Evolutionary conservation across 345 rosid species (phyloP).

Genomic region (Acer campestre): DNA sequence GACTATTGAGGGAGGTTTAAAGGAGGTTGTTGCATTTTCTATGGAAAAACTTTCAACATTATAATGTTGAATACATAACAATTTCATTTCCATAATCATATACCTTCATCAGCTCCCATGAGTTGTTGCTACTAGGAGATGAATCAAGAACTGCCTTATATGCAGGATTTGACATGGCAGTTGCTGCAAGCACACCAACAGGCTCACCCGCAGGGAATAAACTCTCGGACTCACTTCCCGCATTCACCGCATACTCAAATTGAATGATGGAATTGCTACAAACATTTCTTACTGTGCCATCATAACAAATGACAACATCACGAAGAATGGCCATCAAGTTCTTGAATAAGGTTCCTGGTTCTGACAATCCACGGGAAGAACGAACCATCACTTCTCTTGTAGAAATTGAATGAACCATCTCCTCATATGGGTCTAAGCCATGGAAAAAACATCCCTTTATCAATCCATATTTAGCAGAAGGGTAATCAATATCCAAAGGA

Average conservation of each 20-base stretch:
- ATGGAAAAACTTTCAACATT: not conserved
- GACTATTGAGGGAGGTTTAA: not conserved
- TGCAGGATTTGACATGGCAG: slow-evolving; percentile 98
- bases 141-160: slow-evolving; percentile 99
- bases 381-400: slow-evolving; percentile 88
- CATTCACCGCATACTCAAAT: slow-evolving; percentile 65
- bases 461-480: slow-evolving; percentile 76
- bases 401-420: slow-evolving; percentile 81
- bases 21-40: not conserved
- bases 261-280: slow-evolving; percentile 85
- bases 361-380: slow-evolving; percentile 87
- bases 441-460: slow-evolving; percentile 71
- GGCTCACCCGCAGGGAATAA: slow-evolving; percentile 92
- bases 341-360: slow-evolving; percentile 94
- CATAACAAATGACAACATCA: slow-evolving; percentile 83
- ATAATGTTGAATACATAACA: not conserved
- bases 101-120: slow-evolving; percentile 99
- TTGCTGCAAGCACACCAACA: slow-evolving; percentile 96
- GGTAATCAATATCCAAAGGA: slow-evolving; percentile 50
- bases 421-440: slow-evolving; percentile 94
- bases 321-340: slow-evolving; percentile 96
- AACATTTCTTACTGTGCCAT: slow-evolving; percentile 88
- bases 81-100: slow-evolving; percentile 9
- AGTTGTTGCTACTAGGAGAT: slow-evolving; percentile 78
- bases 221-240: slow-evolving; percentile 48